Evolutionary conservation across 805 yeast genomes (phyloP).

Genomic region (Wickerhamomyces mucosus): DNA sequence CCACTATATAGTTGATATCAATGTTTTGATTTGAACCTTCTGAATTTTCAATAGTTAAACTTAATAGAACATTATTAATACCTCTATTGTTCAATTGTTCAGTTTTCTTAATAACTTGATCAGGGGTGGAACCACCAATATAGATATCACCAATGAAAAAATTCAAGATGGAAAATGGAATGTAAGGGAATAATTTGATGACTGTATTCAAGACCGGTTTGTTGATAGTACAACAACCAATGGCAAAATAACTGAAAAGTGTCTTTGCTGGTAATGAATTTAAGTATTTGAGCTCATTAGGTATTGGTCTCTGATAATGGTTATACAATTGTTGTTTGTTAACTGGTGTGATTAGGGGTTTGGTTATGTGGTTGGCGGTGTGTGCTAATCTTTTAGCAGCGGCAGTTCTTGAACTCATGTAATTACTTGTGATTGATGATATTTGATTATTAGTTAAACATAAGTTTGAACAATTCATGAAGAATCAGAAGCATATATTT

Average conservation of each 20-base stretch:
- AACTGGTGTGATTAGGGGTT: slow-evolving; percentile 1
- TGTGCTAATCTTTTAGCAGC: slow-evolving; percentile 3
- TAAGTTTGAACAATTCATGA: background rate
- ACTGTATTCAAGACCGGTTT: slow-evolving; percentile 52
- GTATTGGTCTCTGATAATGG: slow-evolving; percentile 10
- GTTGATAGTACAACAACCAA: slow-evolving; percentile 61
- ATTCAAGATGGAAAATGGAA: slow-evolving; percentile 65
- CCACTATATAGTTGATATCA: slow-evolving; percentile 49
- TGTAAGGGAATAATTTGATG: slow-evolving; percentile 59
- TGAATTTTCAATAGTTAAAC: slow-evolving; percentile 87
- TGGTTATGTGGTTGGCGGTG: slow-evolving; percentile 3
- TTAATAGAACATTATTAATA: slow-evolving; percentile 90
- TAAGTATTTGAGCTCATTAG: slow-evolving; percentile 26
- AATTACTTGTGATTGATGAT: background rate
- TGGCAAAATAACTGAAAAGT: slow-evolving; percentile 53
- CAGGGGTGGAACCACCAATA: slow-evolving; percentile 80
- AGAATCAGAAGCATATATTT: background rate
- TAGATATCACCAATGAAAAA: slow-evolving; percentile 71
- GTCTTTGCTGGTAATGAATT: slow-evolving; percentile 45
- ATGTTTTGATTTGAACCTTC: slow-evolving; percentile 54
- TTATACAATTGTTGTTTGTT: slow-evolving; percentile 4
- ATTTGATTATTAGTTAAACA: background rate
- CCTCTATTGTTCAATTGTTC: slow-evolving; percentile 58
- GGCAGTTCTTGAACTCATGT: background rate
- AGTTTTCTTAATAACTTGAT: slow-evolving; percentile 67